Evolutionary conservation across 495 filamentous ascomycete genomes (phyloP).

Genomic region (Trichoderma asperelloides): DNA sequence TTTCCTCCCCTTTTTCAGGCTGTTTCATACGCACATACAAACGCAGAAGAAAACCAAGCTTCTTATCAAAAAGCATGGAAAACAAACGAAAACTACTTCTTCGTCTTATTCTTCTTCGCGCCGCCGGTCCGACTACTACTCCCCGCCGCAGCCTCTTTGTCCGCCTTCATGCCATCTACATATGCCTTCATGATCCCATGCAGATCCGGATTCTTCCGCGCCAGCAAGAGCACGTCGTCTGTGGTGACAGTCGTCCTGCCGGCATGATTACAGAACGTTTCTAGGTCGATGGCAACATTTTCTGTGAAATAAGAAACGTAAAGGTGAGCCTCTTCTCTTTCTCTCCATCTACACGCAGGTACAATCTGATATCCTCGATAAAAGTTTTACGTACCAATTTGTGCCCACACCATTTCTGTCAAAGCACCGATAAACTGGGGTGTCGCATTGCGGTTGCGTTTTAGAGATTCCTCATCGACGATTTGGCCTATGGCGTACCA

Average conservation of each 20-base stretch:
- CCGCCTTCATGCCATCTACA: slow-evolving; percentile 54
- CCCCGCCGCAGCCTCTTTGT: slow-evolving; percentile 7
- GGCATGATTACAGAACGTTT: slow-evolving; percentile 82
- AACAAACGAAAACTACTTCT: neutral
- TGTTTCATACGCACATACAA: too few relatives aligned
- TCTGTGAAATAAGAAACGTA: slow-evolving; percentile 36
- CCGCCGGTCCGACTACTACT: neutral
- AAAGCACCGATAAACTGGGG: slow-evolving; percentile 91
- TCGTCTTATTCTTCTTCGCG: neutral
- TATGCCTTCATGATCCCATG: slow-evolving; percentile 60
- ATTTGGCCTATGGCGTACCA: slow-evolving; percentile 87
- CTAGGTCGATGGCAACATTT: slow-evolving; percentile 64
- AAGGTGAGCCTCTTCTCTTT: neutral
- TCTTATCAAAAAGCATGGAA: too few relatives aligned
- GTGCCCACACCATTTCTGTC: slow-evolving; percentile 84
- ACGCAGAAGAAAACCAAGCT: neutral
- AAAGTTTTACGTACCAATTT: slow-evolving; percentile 56
- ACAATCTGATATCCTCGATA: slow-evolving; percentile 5
- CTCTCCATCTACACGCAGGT: neutral
- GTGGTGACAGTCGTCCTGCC: slow-evolving; percentile 71
- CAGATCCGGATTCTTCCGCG: slow-evolving; percentile 77
- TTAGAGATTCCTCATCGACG: slow-evolving; percentile 76
- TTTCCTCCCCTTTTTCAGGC: too few relatives aligned
- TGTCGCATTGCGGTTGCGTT: slow-evolving; percentile 72
- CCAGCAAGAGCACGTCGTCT: slow-evolving; percentile 80